Conservation (phyloP, 2,329 filamentous ascomycete species). For the Chaetomium sp. region DNA sequence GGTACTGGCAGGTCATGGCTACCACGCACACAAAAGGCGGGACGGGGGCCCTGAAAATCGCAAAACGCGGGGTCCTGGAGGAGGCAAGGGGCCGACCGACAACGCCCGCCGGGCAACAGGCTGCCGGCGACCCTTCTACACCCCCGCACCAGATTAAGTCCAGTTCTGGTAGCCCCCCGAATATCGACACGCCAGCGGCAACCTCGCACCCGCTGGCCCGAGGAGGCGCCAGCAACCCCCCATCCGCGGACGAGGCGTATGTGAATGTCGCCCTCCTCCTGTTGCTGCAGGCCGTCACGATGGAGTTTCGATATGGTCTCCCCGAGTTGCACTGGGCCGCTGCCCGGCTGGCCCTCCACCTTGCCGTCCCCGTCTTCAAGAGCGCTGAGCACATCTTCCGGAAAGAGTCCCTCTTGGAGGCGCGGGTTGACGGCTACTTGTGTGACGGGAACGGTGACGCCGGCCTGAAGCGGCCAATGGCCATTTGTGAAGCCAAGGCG, state of each 20-base stretch:
- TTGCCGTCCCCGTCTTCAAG: not conserved
- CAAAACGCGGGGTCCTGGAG: not conserved
- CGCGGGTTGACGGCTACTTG: conserved; percentile 8
- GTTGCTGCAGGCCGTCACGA: conserved; percentile 1
- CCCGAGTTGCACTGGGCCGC: not conserved
- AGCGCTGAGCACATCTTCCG: not conserved
- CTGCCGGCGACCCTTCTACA: not conserved
- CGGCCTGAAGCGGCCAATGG: not conserved
- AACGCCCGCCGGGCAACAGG: not conserved
- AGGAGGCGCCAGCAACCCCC: not conserved
- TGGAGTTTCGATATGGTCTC: not conserved
- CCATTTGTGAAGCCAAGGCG: conserved; percentile 14
- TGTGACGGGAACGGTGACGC: not conserved
- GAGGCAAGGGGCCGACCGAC: not conserved
- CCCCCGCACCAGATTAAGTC: not conserved
- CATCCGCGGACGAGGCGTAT: conserved; percentile 10
- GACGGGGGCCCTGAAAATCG: not conserved
- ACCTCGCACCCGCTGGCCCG: not conserved
- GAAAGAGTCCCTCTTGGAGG: not conserved
- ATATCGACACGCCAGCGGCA: not conserved
- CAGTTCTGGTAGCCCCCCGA: not conserved
- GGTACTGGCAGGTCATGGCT: conserved; percentile 13
- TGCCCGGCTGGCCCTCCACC: not conserved
- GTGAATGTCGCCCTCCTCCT: conserved; percentile 6
- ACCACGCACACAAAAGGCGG: conserved; percentile 1